These are phyloP conservation scores for Drechslerella stenobrocha DNA, from an alignment of 2,329 filamentous ascomycete species.

Conservation along the genomic window DNA sequence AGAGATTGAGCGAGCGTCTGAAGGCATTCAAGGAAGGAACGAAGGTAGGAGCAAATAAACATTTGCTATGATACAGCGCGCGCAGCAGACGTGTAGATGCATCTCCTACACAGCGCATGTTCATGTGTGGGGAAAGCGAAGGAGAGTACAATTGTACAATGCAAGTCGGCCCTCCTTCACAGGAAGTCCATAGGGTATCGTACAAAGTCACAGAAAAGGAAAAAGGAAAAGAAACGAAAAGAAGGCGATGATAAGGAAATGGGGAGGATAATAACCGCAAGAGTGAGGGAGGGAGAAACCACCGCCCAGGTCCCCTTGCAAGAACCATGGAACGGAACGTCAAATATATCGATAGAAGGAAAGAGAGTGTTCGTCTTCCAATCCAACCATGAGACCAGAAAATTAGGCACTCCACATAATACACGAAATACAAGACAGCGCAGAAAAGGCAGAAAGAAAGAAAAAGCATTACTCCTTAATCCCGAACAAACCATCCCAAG, in stretches of 20 bases:
- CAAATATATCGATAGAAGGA: too few species aligned
- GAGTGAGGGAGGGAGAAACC: conserved; percentile 2
- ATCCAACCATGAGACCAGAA: conserved; percentile 12
- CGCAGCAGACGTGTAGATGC: conserved; percentile 5
- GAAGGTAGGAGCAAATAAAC: neutral
- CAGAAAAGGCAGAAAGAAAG: conserved; percentile 3
- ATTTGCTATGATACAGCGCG: conserved; percentile 33
- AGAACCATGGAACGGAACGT: too few species aligned
- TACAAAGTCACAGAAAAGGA: conserved; percentile 27
- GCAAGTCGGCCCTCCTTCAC: conserved; percentile 27
- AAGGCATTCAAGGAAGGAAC: neutral
- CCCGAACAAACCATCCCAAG: conserved; percentile 43
- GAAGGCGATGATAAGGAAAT: conserved; percentile 21
- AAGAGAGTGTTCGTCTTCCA: conserved; percentile 9
- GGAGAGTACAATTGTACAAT: conserved; percentile 32
- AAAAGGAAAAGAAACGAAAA: conserved; percentile 10
- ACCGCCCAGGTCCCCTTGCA: too few species aligned
- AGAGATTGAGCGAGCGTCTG: neutral
- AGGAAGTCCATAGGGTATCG: conserved; percentile 45
- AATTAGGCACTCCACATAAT: neutral
- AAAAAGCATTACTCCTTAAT: conserved; percentile 31
- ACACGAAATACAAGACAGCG: conserved; percentile 5
- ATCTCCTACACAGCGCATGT: too few species aligned
- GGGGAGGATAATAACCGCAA: conserved; percentile 15
- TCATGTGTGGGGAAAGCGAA: conserved; percentile 2